A percentile compares a stretch with the other conserved stretches of the same genome.
phyloP scores from a whole-genome alignment of 352 stramenopile species.

The Blastocystis sp. region DNA sequence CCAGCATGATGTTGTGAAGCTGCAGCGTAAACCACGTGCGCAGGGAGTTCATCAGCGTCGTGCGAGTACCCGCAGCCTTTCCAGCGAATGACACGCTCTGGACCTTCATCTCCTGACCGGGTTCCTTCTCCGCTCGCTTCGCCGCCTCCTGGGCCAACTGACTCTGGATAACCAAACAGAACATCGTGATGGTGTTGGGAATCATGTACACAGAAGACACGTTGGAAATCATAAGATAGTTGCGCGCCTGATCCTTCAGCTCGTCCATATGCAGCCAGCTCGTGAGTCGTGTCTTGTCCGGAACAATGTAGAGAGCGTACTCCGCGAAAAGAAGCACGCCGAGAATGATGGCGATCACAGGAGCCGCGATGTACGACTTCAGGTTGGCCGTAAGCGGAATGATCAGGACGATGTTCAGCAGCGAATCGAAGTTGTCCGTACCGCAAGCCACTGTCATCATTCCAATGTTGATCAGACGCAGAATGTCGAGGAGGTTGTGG shows the following conservation, averaged over 20 bases:
- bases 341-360: slow-evolving; percentile 3
- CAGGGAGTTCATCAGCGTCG: neutral
- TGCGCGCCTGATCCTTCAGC: neutral
- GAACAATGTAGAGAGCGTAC: slow-evolving; percentile 37
- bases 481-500: slow-evolving; percentile 21
- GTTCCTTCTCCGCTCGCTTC: neutral
- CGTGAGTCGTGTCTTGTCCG: neutral
- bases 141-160: slow-evolving; percentile 7
- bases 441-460: slow-evolving; percentile 51
- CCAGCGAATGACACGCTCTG: too few species aligned
- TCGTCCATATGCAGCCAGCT: neutral
- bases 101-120: neutral
- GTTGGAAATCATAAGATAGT: slow-evolving; percentile 53
- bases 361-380: slow-evolving; percentile 31
- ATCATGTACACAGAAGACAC: slow-evolving; percentile 56
- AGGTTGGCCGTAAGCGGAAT: slow-evolving; percentile 39
- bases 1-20: slow-evolving; percentile 40
- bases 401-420: slow-evolving; percentile 47
- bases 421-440: slow-evolving; percentile 41
- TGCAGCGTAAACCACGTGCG: neutral
- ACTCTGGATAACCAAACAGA: slow-evolving; percentile 27
- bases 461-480: slow-evolving; percentile 40
- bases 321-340: slow-evolving; percentile 27
- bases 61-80: too few species aligned
- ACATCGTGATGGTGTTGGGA: slow-evolving; percentile 38